Conservation (phyloP, 2,329 filamentous ascomycete species). For the Aspergillus fructus region DNA sequence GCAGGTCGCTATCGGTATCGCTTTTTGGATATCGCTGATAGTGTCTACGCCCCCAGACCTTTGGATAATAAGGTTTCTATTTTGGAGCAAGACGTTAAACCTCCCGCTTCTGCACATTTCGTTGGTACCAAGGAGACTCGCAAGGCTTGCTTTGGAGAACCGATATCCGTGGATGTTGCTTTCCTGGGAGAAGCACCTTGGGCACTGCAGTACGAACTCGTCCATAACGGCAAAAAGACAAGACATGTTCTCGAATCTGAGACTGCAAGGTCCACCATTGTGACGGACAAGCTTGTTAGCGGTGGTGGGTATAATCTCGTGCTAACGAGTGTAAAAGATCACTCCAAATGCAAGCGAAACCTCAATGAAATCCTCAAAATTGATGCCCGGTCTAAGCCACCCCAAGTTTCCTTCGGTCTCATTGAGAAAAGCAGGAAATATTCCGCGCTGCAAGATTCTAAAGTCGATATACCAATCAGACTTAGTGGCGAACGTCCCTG, state of each 20-base stretch:
- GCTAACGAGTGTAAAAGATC: conserved; percentile 82
- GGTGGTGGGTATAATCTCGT: conserved; percentile 90
- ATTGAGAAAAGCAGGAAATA: conserved; percentile 76
- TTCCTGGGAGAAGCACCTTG: conserved; percentile 84
- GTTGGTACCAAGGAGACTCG: conserved; percentile 56
- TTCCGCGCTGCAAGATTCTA: conserved; percentile 73
- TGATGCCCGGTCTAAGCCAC: conserved; percentile 81
- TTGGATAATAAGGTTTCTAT: conserved; percentile 62
- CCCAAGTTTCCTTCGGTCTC: conserved; percentile 79
- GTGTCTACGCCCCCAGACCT: conserved; percentile 69
- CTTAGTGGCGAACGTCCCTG: conserved; percentile 85
- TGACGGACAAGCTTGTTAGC: conserved; percentile 69
- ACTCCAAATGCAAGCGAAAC: conserved; percentile 79
- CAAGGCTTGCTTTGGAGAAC: conserved; percentile 79
- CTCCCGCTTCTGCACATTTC: conserved; percentile 75
- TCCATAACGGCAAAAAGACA: conserved; percentile 82
- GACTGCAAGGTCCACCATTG: conserved; percentile 65
- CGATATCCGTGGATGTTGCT: conserved; percentile 70
- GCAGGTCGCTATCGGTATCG: conserved; percentile 85
- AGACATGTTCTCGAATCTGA: conserved; percentile 67
- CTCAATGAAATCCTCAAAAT: conserved; percentile 84
- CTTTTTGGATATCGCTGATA: conserved; percentile 78
- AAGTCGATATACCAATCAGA: conserved; percentile 74
- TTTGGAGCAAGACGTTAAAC: conserved; percentile 88
- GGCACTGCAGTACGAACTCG: conserved; percentile 85